Evolutionary conservation across 2,329 filamentous ascomycete genomes (phyloP).

Genomic region (Trichoderma brevicompactum): DNA sequence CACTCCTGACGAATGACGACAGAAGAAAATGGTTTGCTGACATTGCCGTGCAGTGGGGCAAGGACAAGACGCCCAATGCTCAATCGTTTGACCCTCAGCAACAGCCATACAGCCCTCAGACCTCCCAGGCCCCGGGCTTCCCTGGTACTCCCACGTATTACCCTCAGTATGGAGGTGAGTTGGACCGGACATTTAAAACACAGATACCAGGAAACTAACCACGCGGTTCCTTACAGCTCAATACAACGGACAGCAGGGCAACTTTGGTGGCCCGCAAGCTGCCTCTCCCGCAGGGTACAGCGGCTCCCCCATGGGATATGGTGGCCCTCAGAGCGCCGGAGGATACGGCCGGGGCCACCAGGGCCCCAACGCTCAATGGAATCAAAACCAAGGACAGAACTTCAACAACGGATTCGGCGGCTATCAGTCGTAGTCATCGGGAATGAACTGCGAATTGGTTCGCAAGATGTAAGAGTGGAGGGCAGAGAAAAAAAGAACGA

Average conservation of each 20-base stretch:
- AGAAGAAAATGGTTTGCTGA: constrained; percentile 8
- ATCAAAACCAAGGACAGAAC: constrained; percentile 58
- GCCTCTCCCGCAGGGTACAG: constrained; percentile 66
- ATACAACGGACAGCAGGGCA: constrained; percentile 69
- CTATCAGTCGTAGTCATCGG: constrained; percentile 58
- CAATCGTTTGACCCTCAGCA: constrained; percentile 76
- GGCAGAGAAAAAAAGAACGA: constrained; percentile 32
- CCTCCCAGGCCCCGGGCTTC: constrained; percentile 71
- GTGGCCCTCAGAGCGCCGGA: constrained; percentile 73
- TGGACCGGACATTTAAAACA: neutral
- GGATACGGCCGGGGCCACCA: constrained; percentile 80
- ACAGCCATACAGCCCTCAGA: constrained; percentile 71
- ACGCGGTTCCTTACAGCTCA: constrained; percentile 45
- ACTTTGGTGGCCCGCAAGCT: constrained; percentile 65
- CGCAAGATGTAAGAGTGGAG: constrained; percentile 31
- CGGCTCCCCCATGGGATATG: constrained; percentile 72
- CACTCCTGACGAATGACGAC: no score
- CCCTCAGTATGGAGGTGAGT: constrained; percentile 86
- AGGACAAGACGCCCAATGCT: constrained; percentile 88
- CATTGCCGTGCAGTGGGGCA: constrained; percentile 77
- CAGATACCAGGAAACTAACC: constrained; percentile 32
- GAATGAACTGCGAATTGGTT: constrained; percentile 32
- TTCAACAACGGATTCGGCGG: constrained; percentile 65
- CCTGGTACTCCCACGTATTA: constrained; percentile 86
- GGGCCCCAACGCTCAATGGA: constrained; percentile 61